Conservation (phyloP, 805 yeast species). For the Myxozyma mucilagina region DNA sequence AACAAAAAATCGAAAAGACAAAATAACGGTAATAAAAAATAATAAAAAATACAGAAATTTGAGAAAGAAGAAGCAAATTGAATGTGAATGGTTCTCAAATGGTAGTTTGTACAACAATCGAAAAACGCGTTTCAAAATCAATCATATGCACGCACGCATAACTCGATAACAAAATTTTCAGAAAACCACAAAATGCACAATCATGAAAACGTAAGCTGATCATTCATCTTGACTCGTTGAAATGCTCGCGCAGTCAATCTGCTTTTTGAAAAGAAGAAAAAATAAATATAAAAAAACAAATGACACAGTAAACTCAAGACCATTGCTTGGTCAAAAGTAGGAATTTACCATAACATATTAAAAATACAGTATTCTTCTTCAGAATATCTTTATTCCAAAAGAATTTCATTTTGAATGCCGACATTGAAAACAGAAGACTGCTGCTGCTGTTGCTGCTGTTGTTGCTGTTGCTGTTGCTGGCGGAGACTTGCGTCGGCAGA, state of each 20-base stretch:
- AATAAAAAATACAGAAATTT: neutral
- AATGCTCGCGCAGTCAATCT: too few relatives aligned
- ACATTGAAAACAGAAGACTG: neutral
- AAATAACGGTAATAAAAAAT: neutral
- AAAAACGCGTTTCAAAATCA: too few relatives aligned
- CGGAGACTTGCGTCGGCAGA: neutral
- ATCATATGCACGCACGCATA: neutral
- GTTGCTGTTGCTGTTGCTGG: conserved; percentile 9
- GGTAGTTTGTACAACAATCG: too few relatives aligned
- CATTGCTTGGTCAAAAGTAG: too few relatives aligned
- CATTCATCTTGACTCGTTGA: too few relatives aligned
- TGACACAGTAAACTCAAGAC: neutral
- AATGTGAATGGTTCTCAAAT: too few relatives aligned
- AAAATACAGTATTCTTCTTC: neutral
- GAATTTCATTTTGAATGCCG: conserved; percentile 16
- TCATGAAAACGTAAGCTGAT: too few relatives aligned
- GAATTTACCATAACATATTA: neutral
- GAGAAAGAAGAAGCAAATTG: neutral
- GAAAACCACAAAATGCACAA: too few relatives aligned
- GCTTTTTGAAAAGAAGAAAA: too few relatives aligned
- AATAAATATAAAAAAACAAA: neutral
- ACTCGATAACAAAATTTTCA: neutral
- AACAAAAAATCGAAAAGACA: neutral
- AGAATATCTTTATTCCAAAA: conserved; percentile 10
- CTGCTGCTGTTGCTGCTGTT: conserved; percentile 7